These are phyloP conservation scores for Penicillium sp. DNA, from an alignment of 2,329 filamentous ascomycete species.

Conservation along the genomic window DNA sequence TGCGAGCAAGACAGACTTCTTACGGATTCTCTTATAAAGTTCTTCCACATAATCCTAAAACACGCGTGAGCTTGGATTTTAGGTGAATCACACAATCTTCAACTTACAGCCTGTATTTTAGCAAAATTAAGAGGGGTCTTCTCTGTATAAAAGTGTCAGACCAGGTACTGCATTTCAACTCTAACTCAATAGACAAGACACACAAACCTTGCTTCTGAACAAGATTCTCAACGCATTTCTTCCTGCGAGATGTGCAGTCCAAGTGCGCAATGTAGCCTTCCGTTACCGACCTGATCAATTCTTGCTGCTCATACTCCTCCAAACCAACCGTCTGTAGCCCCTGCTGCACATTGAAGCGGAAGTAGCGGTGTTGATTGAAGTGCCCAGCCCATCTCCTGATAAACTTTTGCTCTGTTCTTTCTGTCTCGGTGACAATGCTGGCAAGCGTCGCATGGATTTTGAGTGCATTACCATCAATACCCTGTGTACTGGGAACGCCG, in stretches of 20 bases:
- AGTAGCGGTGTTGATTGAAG: neutral
- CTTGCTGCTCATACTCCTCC: neutral
- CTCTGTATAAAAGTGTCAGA: neutral
- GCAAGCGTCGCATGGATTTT: neutral
- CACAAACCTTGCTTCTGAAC: slow-evolving; percentile 1
- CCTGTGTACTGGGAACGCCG: neutral
- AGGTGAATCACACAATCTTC: no score
- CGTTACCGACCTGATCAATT: slow-evolving; percentile 16
- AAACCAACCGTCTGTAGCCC: neutral
- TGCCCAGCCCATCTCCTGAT: neutral
- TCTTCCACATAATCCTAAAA: no score
- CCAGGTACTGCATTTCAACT: neutral
- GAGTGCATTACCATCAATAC: neutral
- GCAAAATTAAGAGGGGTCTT: neutral
- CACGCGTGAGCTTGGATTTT: no score
- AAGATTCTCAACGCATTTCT: slow-evolving; percentile 30
- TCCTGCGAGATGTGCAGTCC: slow-evolving; percentile 7
- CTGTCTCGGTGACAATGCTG: neutral
- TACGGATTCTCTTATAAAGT: no score
- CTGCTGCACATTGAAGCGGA: slow-evolving; percentile 1
- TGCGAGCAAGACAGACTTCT: no score
- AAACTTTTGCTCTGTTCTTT: neutral
- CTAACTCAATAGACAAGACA: neutral
- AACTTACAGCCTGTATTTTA: no score
- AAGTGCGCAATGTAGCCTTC: neutral